Conservation (phyloP, 352 stramenopile genomes). For the Poterioochromonas sp. region DNA sequence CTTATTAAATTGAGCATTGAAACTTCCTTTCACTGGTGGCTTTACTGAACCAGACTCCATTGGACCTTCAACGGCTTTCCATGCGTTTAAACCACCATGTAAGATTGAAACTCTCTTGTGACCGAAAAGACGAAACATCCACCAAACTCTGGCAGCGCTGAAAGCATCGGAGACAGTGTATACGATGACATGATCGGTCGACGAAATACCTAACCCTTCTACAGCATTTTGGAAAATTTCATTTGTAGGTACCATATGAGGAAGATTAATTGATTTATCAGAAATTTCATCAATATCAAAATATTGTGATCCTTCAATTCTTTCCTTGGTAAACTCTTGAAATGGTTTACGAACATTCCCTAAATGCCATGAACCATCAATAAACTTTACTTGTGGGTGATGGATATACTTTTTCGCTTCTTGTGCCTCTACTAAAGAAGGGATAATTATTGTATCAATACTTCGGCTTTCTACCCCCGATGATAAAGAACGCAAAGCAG, state of each 20-base stretch:
- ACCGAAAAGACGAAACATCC: conserved; percentile 35
- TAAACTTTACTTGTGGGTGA: conserved; percentile 39
- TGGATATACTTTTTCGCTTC: too few species aligned
- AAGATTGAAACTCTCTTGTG: conserved; percentile 20
- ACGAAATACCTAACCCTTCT: conserved; percentile 39
- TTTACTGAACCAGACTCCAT: neutral
- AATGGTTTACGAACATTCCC: conserved; percentile 28
- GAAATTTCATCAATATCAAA: conserved; percentile 48
- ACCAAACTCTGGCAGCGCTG: conserved; percentile 46
- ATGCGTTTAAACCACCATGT: conserved; percentile 1
- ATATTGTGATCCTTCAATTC: conserved; percentile 42
- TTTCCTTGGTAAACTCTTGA: conserved; percentile 40
- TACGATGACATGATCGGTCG: conserved; percentile 42
- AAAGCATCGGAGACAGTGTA: conserved; percentile 43
- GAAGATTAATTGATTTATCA: conserved; percentile 35
- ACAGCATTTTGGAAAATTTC: conserved; percentile 41
- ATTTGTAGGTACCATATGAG: conserved; percentile 43
- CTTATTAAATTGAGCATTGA: neutral
- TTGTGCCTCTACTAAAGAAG: neutral
- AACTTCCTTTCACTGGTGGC: neutral
- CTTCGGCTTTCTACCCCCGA: neutral
- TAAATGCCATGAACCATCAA: conserved; percentile 48
- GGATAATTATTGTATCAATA: neutral
- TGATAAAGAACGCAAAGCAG: neutral
- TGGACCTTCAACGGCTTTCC: neutral